Evolutionary conservation across 768 basidiomycete genomes (phyloP), one percentile per base, ranked within the genome.

Genomic region (Crassisporium funariophilum): DNA sequence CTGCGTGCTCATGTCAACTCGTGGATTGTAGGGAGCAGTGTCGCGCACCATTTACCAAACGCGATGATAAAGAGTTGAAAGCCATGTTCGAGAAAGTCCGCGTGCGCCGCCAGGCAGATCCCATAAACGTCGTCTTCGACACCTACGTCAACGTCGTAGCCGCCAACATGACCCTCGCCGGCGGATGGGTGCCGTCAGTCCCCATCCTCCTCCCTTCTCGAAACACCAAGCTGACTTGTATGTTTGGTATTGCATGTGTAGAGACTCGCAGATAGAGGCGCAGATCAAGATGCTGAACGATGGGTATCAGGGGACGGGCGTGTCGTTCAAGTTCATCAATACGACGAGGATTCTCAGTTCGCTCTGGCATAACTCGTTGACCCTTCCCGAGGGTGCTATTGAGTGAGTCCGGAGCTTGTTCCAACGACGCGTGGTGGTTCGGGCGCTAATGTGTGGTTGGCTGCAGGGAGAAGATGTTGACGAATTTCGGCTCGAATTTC

Each of bases 311-410:
- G 23, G 41, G 23, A 52, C 63, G 12, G 70, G 70, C 10, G 49
- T 73, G 35, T 50, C 55, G 9, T 73, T 68, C 54, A 47, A 29
- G 1, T 62, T 68, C 13, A 59, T 54, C 10, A 39, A 45, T 21
- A 66, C 64, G 13, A 60, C 54, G 11, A 60, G 63, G 25, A 67
- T 67, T 3, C 42, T 63, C 19, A 67, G 69, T 50, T 41, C 52
- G n/a, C 43, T 59, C 38, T 74, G 71, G 71, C 70, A 47, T 33
- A 35, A 53, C n/a, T n/a, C n/a, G n/a, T n/a, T n/a, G n/a, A n/a
- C n/a, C n/a, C n/a, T n/a, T n/a, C n/a, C n/a, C n/a, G n/a, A n/a
- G n/a, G n/a, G n/a, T n/a, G n/a, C n/a, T n/a, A n/a, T n/a, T n/a
- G n/a, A n/a, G n/a, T n/a, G n/a, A n/a, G n/a, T 13, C 41, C 34